Percentiles rank a stretch among this genome's conserved stretches.
phyloP scores from a whole-genome alignment of 2,329 filamentous ascomycete species.

The Trichoderma sp. region DNA sequence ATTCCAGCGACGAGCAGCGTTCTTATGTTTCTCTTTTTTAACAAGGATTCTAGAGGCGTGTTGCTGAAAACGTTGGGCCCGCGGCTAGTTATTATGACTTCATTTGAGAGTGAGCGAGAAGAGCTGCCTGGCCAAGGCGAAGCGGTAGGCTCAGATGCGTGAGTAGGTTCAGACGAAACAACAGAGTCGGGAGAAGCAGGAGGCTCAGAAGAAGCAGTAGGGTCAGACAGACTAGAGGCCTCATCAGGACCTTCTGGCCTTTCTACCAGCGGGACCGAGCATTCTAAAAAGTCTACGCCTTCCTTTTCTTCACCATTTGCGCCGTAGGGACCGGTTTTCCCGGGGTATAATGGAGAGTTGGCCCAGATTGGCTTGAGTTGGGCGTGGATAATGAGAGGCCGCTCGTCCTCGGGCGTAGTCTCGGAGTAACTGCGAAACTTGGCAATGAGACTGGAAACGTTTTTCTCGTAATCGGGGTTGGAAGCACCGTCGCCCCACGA shows the following conservation, averaged over 20 bases:
- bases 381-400: slow-evolving; percentile 24
- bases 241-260: too few relatives aligned
- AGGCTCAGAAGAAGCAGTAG: not conserved
- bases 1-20: slow-evolving; percentile 26
- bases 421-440: slow-evolving; percentile 16
- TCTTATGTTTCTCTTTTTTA: slow-evolving; percentile 24
- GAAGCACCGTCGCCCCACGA: slow-evolving; percentile 9
- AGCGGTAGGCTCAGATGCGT: not conserved
- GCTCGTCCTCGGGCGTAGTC: not conserved
- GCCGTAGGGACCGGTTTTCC: slow-evolving; percentile 24
- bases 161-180: not conserved
- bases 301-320: slow-evolving; percentile 23
- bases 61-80: slow-evolving; percentile 24
- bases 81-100: slow-evolving; percentile 14
- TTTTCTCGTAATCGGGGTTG: slow-evolving; percentile 19
- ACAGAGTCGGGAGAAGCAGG: not conserved
- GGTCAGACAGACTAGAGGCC: not conserved
- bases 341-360: slow-evolving; percentile 15
- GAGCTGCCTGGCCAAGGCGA: not conserved
- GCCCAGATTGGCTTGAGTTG: slow-evolving; percentile 25
- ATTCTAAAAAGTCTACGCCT: slow-evolving; percentile 25
- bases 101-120: not conserved
- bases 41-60: slow-evolving; percentile 12
- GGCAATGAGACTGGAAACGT: slow-evolving; percentile 16
- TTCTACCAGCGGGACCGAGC: slow-evolving; percentile 17